These are phyloP conservation scores for Pseudogymnoascus sp. DNA, from an alignment of 2,329 filamentous ascomycete species.

Conservation along the genomic window DNA sequence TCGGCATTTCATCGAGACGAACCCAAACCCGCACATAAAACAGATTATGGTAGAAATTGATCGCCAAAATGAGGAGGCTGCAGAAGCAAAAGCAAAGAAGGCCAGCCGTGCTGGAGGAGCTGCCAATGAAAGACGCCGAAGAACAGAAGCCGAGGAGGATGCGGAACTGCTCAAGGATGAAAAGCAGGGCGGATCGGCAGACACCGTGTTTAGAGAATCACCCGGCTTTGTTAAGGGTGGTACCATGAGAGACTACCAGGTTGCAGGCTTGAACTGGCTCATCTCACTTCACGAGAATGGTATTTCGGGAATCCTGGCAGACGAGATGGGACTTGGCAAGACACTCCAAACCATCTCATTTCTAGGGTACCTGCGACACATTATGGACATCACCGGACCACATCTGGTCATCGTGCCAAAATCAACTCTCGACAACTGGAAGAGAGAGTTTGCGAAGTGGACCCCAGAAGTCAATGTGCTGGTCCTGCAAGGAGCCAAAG, in stretches of 20 bases:
- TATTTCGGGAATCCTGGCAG: slow-evolving; percentile 94
- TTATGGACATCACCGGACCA: slow-evolving; percentile 81
- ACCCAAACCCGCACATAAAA: slow-evolving; percentile 88
- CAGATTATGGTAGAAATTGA: slow-evolving; percentile 94
- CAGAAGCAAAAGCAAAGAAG: slow-evolving; percentile 58
- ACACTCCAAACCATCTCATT: slow-evolving; percentile 97
- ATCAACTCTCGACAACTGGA: slow-evolving; percentile 97
- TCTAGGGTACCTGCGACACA: slow-evolving; percentile 84
- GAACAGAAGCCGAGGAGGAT: slow-evolving; percentile 96
- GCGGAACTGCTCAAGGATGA: slow-evolving; percentile 83
- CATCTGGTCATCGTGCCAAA: slow-evolving; percentile 92
- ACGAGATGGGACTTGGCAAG: slow-evolving; percentile 98
- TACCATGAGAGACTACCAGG: slow-evolving; percentile 91
- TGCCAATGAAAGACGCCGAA: slow-evolving; percentile 65
- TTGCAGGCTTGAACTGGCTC: slow-evolving; percentile 93
- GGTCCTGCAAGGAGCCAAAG: slow-evolving; percentile 89
- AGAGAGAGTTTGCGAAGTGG: slow-evolving; percentile 87
- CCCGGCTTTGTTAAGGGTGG: slow-evolving; percentile 79
- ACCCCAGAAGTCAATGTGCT: slow-evolving; percentile 92
- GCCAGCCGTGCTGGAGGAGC: slow-evolving; percentile 78
- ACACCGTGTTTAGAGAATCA: slow-evolving; percentile 89
- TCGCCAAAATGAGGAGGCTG: slow-evolving; percentile 73
- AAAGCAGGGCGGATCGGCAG: slow-evolving; percentile 74
- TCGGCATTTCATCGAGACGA: slow-evolving; percentile 97
- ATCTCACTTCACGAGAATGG: slow-evolving; percentile 97